These are phyloP conservation scores for Endocalyx cinctus DNA, from an alignment of 2,329 filamentous ascomycete species.

Conservation along the genomic window DNA sequence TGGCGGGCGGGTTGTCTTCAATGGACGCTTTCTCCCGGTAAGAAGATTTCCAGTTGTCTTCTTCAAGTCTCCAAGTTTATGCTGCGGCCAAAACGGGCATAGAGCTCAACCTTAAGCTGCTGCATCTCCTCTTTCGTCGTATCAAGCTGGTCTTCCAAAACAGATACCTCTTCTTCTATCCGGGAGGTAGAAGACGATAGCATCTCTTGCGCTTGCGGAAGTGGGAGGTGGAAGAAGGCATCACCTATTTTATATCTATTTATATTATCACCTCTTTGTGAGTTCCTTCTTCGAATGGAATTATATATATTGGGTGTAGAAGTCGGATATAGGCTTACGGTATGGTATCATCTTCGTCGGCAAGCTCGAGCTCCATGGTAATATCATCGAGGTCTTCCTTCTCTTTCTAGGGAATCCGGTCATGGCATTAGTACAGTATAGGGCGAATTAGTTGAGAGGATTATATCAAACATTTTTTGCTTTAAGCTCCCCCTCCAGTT, in stretches of 20 bases:
- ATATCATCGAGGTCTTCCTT: conserved; percentile 97
- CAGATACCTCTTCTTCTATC: conserved; percentile 72
- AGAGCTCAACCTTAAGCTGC: conserved; percentile 83
- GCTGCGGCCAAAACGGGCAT: conserved; percentile 90
- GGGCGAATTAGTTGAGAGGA: too few species aligned
- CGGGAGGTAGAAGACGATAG: conserved; percentile 65
- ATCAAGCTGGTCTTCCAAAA: conserved; percentile 71
- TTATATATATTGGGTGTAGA: background rate
- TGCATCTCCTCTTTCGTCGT: conserved; percentile 81
- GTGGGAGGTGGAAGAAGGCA: conserved; percentile 82
- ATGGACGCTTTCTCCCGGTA: too few species aligned
- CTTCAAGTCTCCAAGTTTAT: conserved; percentile 94
- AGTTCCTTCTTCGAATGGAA: too few species aligned
- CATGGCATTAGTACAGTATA: too few species aligned
- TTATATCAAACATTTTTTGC: conserved; percentile 72
- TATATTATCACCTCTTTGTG: too few species aligned
- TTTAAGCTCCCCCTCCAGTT: conserved; percentile 75
- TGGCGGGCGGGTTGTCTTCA: too few species aligned
- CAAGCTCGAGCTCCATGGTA: conserved; percentile 83
- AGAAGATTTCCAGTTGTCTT: too few species aligned
- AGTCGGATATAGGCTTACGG: conserved; percentile 55
- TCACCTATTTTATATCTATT: conserved; percentile 92
- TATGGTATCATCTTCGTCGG: conserved; percentile 89
- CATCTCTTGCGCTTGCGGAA: conserved; percentile 82
- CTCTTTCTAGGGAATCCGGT: conserved; percentile 75